Evolutionary conservation across 148 eudicot genomes (phyloP).

Genomic region (Cornus florida): DNA sequence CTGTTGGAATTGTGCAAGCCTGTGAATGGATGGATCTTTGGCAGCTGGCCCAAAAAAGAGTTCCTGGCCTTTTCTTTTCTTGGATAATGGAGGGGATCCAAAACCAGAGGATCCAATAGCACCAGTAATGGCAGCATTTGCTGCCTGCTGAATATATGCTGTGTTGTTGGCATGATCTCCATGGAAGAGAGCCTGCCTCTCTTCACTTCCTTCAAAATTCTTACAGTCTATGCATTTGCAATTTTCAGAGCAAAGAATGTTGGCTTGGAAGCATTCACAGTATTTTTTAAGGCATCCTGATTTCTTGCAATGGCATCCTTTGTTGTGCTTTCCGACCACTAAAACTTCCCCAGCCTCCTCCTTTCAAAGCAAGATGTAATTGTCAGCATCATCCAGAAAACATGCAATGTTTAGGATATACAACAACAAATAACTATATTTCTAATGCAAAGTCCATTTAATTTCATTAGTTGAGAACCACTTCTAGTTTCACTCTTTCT

Average conservation of each 20-base stretch:
- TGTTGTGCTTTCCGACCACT: slow-evolving; percentile 74
- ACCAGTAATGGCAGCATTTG: slow-evolving; percentile 95
- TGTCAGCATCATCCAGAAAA: slow-evolving; percentile 2
- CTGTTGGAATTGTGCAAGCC: slow-evolving; percentile 60
- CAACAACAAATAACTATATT: neutral
- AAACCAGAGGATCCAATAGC: slow-evolving; percentile 92
- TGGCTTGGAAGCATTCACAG: slow-evolving; percentile 96
- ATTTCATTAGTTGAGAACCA: neutral
- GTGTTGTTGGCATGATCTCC: slow-evolving; percentile 81
- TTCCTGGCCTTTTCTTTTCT: slow-evolving; percentile 77
- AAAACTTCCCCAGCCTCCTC: slow-evolving; percentile 72
- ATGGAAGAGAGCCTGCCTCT: slow-evolving; percentile 85
- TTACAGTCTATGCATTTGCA: slow-evolving; percentile 96
- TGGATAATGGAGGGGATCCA: slow-evolving; percentile 67
- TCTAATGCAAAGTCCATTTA: neutral
- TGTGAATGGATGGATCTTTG: slow-evolving; percentile 59
- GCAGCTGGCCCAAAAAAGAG: slow-evolving; percentile 50
- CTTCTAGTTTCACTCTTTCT: neutral
- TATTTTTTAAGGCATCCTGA: slow-evolving; percentile 95
- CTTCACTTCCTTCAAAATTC: slow-evolving; percentile 95
- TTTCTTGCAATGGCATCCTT: slow-evolving; percentile 98
- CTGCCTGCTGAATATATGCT: slow-evolving; percentile 77
- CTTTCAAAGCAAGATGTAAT: slow-evolving; percentile 26
- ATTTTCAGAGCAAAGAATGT: slow-evolving; percentile 88
- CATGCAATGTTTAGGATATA: neutral